phyloP scores from a whole-genome alignment of 306 rosid species.

The Acacia melanoxylon region DNA sequence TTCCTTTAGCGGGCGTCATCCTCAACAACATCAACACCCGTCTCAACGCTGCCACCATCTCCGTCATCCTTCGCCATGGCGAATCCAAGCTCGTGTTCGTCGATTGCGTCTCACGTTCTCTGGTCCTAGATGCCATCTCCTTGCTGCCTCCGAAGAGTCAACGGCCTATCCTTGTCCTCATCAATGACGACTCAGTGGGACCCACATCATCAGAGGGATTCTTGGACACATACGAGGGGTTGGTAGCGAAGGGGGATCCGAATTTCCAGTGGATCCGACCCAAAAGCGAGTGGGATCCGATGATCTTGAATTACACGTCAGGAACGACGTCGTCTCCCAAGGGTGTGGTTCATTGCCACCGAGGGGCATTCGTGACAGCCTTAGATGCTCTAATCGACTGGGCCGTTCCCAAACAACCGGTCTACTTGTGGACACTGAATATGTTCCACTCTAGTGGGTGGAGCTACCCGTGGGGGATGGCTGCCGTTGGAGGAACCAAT shows the following conservation, averaged over 20 bases:
- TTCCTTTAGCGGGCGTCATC: not conserved
- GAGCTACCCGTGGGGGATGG: constrained; percentile 28
- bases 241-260: not conserved
- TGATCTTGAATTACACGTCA: not conserved
- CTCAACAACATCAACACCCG: not conserved
- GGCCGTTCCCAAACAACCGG: constrained; percentile 47
- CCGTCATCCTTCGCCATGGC: not conserved
- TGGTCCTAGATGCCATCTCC: constrained; percentile 30
- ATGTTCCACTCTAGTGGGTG: constrained; percentile 83
- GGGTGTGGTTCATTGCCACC: constrained; percentile 33
- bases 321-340: not conserved
- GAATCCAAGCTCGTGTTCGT: not conserved
- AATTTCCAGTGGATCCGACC: not conserved
- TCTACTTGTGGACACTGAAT: constrained; percentile 61
- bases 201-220: not conserved
- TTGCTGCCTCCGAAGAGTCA: constrained; percentile 28
- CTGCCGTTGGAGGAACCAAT: constrained; percentile 67
- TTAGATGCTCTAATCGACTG: constrained; percentile 47
- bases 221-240: not conserved
- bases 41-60: not conserved
- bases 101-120: not conserved
- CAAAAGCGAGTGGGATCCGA: not conserved
- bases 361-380: constrained; percentile 42
- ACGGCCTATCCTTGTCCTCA: constrained; percentile 47
- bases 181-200: constrained; percentile 30